Evolutionary conservation across 768 basidiomycete species (phyloP).

Genomic region (Ephemerocybe angulata): DNA sequence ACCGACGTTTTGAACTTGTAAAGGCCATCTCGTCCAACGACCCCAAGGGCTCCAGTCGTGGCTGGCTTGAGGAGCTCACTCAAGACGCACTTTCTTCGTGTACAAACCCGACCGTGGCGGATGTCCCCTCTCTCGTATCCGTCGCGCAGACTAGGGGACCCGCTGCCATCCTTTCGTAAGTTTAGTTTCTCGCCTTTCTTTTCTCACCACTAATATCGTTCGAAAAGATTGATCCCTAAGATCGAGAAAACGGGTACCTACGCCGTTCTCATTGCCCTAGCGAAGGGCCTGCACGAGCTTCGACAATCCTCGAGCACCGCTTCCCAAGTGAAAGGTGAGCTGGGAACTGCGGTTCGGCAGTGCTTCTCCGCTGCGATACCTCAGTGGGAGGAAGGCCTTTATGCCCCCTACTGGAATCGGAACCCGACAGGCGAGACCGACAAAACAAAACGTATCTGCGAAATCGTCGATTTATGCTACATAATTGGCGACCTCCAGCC

Average conservation of each 20-base stretch:
- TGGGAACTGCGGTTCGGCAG: background rate
- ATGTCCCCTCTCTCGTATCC: background rate
- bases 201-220: too few relatives aligned
- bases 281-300: constrained; percentile 18
- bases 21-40: background rate
- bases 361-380: background rate
- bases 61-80: background rate
- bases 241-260: constrained; percentile 18
- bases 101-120: background rate
- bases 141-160: background rate
- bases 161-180: background rate
- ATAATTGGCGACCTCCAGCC: background rate
- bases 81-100: background rate
- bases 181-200: background rate
- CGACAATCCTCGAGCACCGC: background rate
- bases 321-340: background rate
- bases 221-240: constrained; percentile 24
- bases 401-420: background rate
- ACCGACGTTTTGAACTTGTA: background rate
- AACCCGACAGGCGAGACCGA: too few relatives aligned
- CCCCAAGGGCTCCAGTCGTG: too few relatives aligned
- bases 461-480: background rate
- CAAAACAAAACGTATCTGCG: background rate
- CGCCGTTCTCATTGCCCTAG: constrained; percentile 21
- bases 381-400: background rate